Base-by-base conservation (phyloP, 106 monocot species). In the Apostasia shenzhenica region DNA sequence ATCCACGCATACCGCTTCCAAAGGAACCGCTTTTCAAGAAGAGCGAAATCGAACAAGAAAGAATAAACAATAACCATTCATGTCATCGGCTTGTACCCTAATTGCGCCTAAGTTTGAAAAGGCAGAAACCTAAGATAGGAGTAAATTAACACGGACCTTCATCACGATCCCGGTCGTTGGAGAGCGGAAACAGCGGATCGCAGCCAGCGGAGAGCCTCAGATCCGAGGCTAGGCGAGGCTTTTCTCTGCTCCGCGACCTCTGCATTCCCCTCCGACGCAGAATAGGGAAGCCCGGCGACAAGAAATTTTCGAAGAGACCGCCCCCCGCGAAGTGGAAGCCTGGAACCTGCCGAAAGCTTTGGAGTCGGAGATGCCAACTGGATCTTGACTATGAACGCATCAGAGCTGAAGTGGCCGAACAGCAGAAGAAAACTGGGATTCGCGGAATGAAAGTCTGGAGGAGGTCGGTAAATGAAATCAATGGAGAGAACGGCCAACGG, bases 181-280 rank as follows among this genome's bases (percentile, higher is more conserved):
- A 56, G 56, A 26, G 14, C 10, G n/a, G 14, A 56, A n/a, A 56
- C 13, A 26, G 14, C 10, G n/a, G 14, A 56, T 56, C 12, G n/a
- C 11, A 13, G 2, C 43, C 48, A 37, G 26, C 37, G 48, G 5
- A 8, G 9, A 2, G 43, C 48, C 44, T 48, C 48, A 14, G 48
- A 65, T 48, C 65, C 26, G 3, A 65, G 43, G 3, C 26, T 48
- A 2, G 2, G 37, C 37, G 14, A 49, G 8, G 48, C 65, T 48
- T 65, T 6, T 65, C 48, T 8, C 48, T 14, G 65, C 65, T 65
- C 38, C 48, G 14, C 4, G 65, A 49, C 43, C 65, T 65, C 26
- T 65, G 48, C 65, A 65, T 48, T 65, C 14, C 48, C 37, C 65
- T 65, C 65, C n/a, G 38, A n/a, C 4, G 12, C 3, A 12, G n/a